These are phyloP conservation scores for Giardia duodenalis DNA, from an alignment of 208 protist species.

Conservation along the genomic window DNA sequence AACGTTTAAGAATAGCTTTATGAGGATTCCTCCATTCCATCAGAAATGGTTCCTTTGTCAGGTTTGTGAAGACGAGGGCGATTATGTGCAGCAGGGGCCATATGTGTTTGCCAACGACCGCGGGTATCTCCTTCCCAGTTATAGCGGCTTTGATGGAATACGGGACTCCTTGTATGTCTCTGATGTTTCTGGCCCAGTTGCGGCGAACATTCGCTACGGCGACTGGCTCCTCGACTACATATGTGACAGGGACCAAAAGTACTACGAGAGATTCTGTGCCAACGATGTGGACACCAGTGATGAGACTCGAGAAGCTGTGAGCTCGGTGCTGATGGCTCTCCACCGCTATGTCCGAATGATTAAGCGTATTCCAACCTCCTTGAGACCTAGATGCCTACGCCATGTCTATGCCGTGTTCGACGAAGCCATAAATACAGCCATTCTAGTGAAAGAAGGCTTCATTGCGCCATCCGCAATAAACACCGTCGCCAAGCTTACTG, in stretches of 20 bases:
- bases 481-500: not conserved
- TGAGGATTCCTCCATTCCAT: not conserved
- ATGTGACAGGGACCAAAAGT: not conserved
- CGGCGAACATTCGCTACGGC: not conserved
- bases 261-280: not conserved
- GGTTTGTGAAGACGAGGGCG: not conserved
- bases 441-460: not conserved
- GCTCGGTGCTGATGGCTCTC: not conserved
- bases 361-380: not conserved
- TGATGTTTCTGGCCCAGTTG: not conserved
- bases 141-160: conserved; percentile 5
- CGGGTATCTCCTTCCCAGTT: not conserved
- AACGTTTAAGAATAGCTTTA: not conserved
- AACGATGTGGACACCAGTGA: not conserved
- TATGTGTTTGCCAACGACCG: not conserved
- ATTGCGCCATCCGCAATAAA: not conserved
- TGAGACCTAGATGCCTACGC: not conserved
- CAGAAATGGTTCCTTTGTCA: not conserved
- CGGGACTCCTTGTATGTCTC: not conserved
- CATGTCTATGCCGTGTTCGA: not conserved
- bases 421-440: not conserved
- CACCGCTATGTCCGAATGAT: not conserved
- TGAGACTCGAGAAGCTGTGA: not conserved
- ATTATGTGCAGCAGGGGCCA: not conserved
- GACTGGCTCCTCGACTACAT: conserved; percentile 23